Evolutionary conservation across 169 alveolate species (phyloP), one percentile per base, ranked within the genome.

Genomic region (Amoebophrya sp.): DNA sequence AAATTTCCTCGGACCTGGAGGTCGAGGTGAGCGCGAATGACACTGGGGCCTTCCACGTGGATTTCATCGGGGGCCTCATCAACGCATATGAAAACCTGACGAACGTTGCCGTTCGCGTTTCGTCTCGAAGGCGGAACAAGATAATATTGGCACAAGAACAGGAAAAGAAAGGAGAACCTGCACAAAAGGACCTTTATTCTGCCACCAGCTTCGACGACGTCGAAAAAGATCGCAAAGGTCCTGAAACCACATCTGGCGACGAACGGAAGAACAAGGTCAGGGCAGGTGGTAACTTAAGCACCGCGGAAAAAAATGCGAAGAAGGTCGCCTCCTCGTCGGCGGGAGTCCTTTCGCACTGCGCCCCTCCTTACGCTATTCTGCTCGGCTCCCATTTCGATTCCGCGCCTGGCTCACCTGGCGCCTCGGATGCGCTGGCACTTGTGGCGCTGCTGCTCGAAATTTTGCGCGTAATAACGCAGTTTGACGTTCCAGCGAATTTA

Each of bases 311-410:
- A n/a, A n/a, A n/a, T n/a, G n/a, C n/a, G n/a, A n/a, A n/a, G n/a
- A n/a, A n/a, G n/a, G n/a, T n/a, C n/a, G n/a, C n/a, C n/a, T n/a
- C n/a, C n/a, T n/a, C n/a, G n/a, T n/a, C n/a, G n/a, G n/a, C n/a
- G n/a, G n/a, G n/a, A n/a, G n/a, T n/a, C n/a, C n/a, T n/a, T n/a
- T 12, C 35, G 35, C 83, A 66, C 83, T 66, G 83, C 83, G 83
- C 1, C 7, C 38, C 29, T 18, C 83, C 83, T 0, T 25, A 25
- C 38, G 83, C 83, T 25, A 66, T 66, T 25, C 35, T 66, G 83
- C 83, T 66, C 32, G 83, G 83, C 35, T 18, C 83, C 32, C 83
- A 66, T 66, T 66, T 66, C 35, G 83, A 66, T n/a, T 18, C 83
- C 1, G 29, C 83, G 39, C 29, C 83, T 1, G 83, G 83, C 83